A percentile compares a stretch with the other conserved stretches of the same genome.
Conservation (phyloP, 306 rosid genomes). For the Myrica gale region DNA sequence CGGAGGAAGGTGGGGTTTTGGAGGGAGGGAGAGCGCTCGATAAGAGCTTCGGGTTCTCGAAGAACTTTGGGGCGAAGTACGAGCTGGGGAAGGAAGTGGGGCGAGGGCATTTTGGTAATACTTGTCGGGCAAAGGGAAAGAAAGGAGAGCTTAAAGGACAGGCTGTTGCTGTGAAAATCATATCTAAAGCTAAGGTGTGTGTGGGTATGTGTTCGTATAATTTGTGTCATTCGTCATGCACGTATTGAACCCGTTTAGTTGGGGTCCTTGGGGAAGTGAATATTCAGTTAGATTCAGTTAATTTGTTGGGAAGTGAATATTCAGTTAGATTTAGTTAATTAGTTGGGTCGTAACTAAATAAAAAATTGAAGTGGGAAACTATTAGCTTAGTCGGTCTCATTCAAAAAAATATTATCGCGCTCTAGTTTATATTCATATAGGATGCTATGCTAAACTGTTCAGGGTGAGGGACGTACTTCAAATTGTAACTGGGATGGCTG, state of each 20-base stretch:
- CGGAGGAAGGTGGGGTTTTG: slow-evolving; percentile 65
- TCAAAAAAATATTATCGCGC: background rate
- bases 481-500: too few relatives aligned
- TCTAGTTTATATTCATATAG: too few relatives aligned
- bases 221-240: background rate
- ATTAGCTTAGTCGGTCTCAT: background rate
- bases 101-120: slow-evolving; percentile 97
- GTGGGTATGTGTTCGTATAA: background rate
- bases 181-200: slow-evolving; percentile 83
- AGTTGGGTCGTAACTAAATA: background rate
- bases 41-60: slow-evolving; percentile 81
- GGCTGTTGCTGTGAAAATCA: slow-evolving; percentile 90
- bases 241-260: background rate
- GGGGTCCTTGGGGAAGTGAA: too few relatives aligned
- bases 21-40: slow-evolving; percentile 68
- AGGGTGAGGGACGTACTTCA: too few relatives aligned
- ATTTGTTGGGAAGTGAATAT: background rate
- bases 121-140: slow-evolving; percentile 85
- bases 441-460: too few relatives aligned
- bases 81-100: slow-evolving; percentile 93
- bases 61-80: slow-evolving; percentile 75
- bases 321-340: background rate
- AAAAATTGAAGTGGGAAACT: slow-evolving; percentile 13
- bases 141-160: slow-evolving; percentile 86
- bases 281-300: too few relatives aligned